phyloP scores from a whole-genome alignment of 768 basidiomycete genomes.

The Porphyrellus cyaneotinctus region DNA sequence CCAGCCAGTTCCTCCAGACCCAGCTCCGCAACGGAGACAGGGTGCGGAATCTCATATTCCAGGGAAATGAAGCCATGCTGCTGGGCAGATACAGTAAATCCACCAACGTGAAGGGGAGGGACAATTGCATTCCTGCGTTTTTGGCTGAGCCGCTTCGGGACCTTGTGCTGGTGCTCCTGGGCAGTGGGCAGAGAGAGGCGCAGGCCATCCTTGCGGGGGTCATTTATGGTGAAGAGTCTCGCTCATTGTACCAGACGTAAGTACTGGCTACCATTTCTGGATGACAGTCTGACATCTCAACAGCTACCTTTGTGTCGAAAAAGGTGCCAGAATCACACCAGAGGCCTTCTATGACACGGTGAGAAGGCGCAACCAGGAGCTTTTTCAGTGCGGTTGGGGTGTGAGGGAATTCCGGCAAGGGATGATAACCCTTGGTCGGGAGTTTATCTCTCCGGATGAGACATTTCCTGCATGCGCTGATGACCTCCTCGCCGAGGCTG shows the following conservation, averaged over 20 bases:
- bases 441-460: conserved; percentile 6
- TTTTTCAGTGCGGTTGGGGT: conserved; percentile 4
- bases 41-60: background rate
- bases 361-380: background rate
- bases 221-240: background rate
- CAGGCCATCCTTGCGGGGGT: background rate
- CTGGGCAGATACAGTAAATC: background rate
- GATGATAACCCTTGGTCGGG: conserved; percentile 1
- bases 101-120: background rate
- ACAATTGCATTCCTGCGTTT: background rate
- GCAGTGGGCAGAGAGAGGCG: background rate
- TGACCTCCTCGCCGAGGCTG: conserved; percentile 7
- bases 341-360: background rate
- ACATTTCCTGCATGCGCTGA: conserved; percentile 4
- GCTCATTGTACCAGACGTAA: background rate
- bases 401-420: conserved; percentile 5
- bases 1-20: background rate
- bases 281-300: background rate
- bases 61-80: background rate
- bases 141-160: background rate
- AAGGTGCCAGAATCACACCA: background rate
- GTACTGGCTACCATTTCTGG: background rate
- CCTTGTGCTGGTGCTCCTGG: background rate
- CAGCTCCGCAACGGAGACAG: background rate
- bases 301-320: background rate